Percentiles rank a stretch among this genome's conserved stretches.
These are phyloP conservation scores for Calonectria fujianensis DNA, from an alignment of 2,329 filamentous ascomycete species.

Conservation along the genomic window DNA sequence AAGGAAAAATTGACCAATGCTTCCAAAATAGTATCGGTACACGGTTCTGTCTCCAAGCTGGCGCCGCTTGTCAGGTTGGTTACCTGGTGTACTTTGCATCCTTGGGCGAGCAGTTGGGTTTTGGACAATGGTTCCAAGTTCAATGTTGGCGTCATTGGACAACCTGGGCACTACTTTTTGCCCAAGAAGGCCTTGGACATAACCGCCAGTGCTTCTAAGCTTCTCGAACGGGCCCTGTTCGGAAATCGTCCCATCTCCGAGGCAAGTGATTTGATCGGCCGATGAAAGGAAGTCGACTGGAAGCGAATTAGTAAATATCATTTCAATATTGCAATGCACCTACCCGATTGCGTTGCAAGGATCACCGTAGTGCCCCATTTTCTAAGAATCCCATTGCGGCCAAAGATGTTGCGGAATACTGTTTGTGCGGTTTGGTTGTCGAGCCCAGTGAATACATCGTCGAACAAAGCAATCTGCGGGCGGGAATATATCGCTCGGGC, in stretches of 20 bases:
- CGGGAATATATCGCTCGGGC: conserved; percentile 63
- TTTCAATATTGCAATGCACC: not conserved
- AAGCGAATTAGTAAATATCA: conserved; percentile 14
- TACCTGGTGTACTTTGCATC: conserved; percentile 40
- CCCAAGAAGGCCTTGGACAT: conserved; percentile 34
- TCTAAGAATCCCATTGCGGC: conserved; percentile 53
- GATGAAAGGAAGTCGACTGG: conserved; percentile 57
- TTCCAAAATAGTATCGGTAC: conserved; percentile 57
- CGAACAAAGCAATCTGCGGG: conserved; percentile 58
- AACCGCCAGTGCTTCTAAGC: conserved; percentile 40
- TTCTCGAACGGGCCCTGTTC: conserved; percentile 59
- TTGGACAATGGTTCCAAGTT: not conserved
- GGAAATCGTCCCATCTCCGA: conserved; percentile 45
- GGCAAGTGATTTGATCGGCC: conserved; percentile 50
- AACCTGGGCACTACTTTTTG: not conserved
- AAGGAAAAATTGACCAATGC: conserved; percentile 52
- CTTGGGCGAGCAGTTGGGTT: conserved; percentile 47
- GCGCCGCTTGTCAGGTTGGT: conserved; percentile 49
- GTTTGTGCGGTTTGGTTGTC: conserved; percentile 59
- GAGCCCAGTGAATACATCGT: conserved; percentile 63
- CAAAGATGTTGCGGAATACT: conserved; percentile 58
- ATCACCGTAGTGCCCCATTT: conserved; percentile 59
- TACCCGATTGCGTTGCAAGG: conserved; percentile 61
- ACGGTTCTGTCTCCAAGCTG: conserved; percentile 56
- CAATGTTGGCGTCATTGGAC: not conserved